phyloP scores from a whole-genome alignment of 2,329 filamentous ascomycete genomes.

The Metarhizium humberi region DNA sequence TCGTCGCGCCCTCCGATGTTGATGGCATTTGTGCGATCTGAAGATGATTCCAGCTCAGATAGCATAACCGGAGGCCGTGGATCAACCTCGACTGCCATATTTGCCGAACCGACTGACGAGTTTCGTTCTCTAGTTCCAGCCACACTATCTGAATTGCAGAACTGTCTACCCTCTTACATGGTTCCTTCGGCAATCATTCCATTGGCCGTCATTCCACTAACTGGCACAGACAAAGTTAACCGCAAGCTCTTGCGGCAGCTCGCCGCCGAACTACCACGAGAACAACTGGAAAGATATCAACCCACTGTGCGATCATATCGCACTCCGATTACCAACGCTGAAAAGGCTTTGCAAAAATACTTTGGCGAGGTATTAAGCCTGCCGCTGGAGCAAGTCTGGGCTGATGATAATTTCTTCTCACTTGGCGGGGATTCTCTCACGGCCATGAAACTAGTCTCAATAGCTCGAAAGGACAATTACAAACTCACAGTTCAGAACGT shows the following conservation, averaged over 20 bases:
- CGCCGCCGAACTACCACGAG: background rate
- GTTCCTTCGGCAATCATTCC: background rate
- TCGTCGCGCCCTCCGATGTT: background rate
- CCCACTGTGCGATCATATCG: too few species aligned
- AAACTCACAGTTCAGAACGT: too few species aligned
- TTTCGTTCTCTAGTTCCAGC: background rate
- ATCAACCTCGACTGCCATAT: background rate
- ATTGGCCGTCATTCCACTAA: background rate
- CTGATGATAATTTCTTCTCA: background rate
- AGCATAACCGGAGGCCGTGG: background rate
- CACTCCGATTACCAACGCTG: background rate
- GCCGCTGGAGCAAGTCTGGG: background rate
- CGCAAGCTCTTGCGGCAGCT: background rate
- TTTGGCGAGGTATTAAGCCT: background rate
- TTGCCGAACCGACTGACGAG: too few species aligned
- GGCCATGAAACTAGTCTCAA: background rate
- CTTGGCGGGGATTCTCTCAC: slow-evolving; percentile 2
- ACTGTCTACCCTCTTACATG: slow-evolving; percentile 3
- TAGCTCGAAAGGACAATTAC: too few species aligned
- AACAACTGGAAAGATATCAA: background rate
- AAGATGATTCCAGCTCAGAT: background rate
- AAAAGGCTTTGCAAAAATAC: background rate
- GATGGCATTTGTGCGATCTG: background rate
- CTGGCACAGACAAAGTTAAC: background rate
- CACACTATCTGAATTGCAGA: background rate